Base-by-base conservation (phyloP, 208 protist species). In the Borovskyia barvae region DNA sequence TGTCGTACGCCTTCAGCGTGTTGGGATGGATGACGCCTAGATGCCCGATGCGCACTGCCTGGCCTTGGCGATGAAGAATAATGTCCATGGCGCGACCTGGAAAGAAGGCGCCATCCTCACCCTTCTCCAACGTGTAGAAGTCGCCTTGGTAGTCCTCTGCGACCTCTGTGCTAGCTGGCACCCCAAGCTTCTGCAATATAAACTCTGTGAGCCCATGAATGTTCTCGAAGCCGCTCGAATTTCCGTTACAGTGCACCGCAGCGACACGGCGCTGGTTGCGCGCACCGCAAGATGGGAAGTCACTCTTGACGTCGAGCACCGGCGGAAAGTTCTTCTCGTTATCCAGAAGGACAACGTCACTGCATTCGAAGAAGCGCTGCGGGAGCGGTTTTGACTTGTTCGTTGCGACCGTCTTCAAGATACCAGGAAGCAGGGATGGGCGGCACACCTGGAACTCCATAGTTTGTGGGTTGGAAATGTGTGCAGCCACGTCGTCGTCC, bases 311-410 rank as follows among this genome's bases (percentile, higher is more conserved):
- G 46, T 96, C 93, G 22, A 94, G 77, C 36, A 94, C 63, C 1
- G 79, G 77, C 8, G 88, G 82, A 60, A 94, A 94, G 71, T 94
- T 94, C 24, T 65, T 79, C n/a, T 62, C 69, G 54, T 87, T 76
- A 72, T 98, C 90, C 22, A 95, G 56, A 17, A 97, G 59, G 8
- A 99, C 81, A n/a, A 99, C 94, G 81, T 99, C 98, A 0, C 81
- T 55, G 49, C 98, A 80, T 78, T 99, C 98, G 72, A 99, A 99
- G 30, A 99, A 90, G 53, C 88, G 77, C 33, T 98, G 74, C 29
- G 98, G 98, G 14, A 99, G 71, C 11, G 92, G 75, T 24, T 84
- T 68, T n/a, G 80, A 82, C 61, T 97, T 96, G 75, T 98, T 98
- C 39, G 68, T 72, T 28, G 57, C 74, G 8, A 98, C 59, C 26